These are phyloP conservation scores for Sambucus nigra DNA, from an alignment of 129 eudicot genomes.

Conservation along the genomic window DNA sequence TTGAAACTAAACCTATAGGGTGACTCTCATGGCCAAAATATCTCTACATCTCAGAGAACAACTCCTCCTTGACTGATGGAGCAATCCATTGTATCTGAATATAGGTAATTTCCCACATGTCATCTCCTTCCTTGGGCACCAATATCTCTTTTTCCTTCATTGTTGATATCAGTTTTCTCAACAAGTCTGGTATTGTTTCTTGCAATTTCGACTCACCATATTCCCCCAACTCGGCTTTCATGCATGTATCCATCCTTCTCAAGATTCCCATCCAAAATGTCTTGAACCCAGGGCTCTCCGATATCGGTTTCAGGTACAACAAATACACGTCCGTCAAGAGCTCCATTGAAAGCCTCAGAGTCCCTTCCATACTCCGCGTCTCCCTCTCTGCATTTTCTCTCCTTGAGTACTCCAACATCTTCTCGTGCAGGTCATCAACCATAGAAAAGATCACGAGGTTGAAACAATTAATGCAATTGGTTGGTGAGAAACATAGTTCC, in stretches of 20 bases:
- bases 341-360: slow-evolving; percentile 36
- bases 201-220: slow-evolving; percentile 34
- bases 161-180: slow-evolving; percentile 44
- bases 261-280: slow-evolving; percentile 51
- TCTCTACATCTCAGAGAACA: slow-evolving; percentile 81
- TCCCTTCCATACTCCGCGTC: slow-evolving; percentile 42
- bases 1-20: too few species aligned
- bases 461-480: slow-evolving; percentile 29
- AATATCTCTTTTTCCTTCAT: slow-evolving; percentile 64
- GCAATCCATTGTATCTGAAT: slow-evolving; percentile 98
- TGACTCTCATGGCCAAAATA: too few species aligned
- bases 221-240: slow-evolving; percentile 40
- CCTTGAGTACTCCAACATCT: too few species aligned
- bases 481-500: slow-evolving; percentile 32
- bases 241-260: too few species aligned
- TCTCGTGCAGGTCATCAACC: slow-evolving; percentile 49
- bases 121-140: slow-evolving; percentile 54
- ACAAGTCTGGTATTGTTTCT: too few species aligned
- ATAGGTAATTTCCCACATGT: slow-evolving; percentile 97
- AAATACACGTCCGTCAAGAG: slow-evolving; percentile 30
- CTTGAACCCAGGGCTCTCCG: slow-evolving; percentile 34
- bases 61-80: slow-evolving; percentile 69
- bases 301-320: slow-evolving; percentile 26
- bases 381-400: slow-evolving; percentile 43
- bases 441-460: slow-evolving; percentile 40